A percentile compares a stretch with the other conserved stretches of the same genome.
Evolutionary conservation across 768 basidiomycete species (phyloP).

Genomic region (Auriscalpium vulgare): DNA sequence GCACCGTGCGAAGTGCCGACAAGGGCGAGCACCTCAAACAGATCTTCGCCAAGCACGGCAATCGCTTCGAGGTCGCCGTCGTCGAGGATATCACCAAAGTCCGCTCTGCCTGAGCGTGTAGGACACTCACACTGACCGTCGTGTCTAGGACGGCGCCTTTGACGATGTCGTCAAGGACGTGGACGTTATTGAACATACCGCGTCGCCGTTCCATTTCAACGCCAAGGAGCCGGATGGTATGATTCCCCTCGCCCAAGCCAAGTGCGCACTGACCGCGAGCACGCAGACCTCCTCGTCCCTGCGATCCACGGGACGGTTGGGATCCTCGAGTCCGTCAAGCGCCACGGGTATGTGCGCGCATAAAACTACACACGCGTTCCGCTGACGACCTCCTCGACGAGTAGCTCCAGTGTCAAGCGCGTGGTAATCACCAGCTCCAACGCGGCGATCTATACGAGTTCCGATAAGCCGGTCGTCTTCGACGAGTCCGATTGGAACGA

Average conservation of each 20-base stretch:
- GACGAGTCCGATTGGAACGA: slow-evolving; percentile 52
- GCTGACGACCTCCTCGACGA: no score
- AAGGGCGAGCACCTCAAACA: slow-evolving; percentile 37
- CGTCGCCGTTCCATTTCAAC: slow-evolving; percentile 25
- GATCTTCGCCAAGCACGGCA: slow-evolving; percentile 27
- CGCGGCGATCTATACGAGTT: slow-evolving; percentile 35
- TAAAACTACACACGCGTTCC: background rate
- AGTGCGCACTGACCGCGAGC: background rate
- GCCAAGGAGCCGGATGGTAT: slow-evolving; percentile 12
- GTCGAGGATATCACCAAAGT: slow-evolving; percentile 30
- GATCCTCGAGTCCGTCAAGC: background rate
- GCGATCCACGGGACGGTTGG: background rate
- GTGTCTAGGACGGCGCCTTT: slow-evolving; percentile 21
- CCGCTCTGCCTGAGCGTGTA: background rate
- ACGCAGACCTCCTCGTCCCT: background rate
- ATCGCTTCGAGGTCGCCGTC: slow-evolving; percentile 33
- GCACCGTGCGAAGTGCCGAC: slow-evolving; percentile 34
- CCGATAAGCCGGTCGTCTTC: slow-evolving; percentile 19
- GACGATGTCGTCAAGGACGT: slow-evolving; percentile 37
- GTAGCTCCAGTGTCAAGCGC: slow-evolving; percentile 45
- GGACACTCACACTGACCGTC: background rate
- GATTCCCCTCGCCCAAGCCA: background rate
- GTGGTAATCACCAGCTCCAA: slow-evolving; percentile 62
- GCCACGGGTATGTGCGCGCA: background rate
- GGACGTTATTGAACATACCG: slow-evolving; percentile 30